Base-by-base conservation (phyloP, 352 stramenopile species). In the Phytophthora kernoviae region DNA sequence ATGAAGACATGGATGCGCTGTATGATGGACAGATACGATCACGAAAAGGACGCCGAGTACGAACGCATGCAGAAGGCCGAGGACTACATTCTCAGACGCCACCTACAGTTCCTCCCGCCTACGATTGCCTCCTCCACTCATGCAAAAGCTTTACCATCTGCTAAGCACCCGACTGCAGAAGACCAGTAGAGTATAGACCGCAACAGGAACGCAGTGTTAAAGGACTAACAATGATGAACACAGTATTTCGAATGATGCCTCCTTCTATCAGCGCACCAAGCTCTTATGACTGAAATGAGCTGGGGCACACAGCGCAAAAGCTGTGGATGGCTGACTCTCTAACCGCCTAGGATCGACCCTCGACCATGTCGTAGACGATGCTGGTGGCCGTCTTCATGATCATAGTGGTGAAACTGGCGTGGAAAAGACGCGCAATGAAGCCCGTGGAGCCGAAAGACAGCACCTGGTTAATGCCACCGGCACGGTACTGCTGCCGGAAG, bases 321-420 rank as follows among this genome's bases (percentile, higher is more conserved):
- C 47, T 14, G 48, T 53, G 24, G 48, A 54, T 41, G 34, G 46
- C 30, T 42, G 39, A 42, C 10, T 26, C 32, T 64, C 55, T 73
- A 70, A 45, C 58, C 54, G 20, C 20, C 43, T 50, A 50, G 12
- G 21, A 40, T n/a, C 68, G 61, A 12, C 73, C 57, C 65, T 90
- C 81, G 40, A 88, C 80, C 62, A 79, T 75, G 33, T 94, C 86
- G 66, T 96, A 96, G 49, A 96, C 77, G 65, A 91, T 77, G 58
- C 69, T 90, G 30, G 83, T 94, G 11, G 77, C 84, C 4, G 87
- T 93, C 75, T 96, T 96, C 86, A 96, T 93, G 64, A 96, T 89
- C 80, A 94, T 91, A 11, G 90, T 97, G n/a, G 88, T 96, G 68
- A 97, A 92, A 62, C 80, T 81, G 18, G 87, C 80, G 62, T 96